These are phyloP conservation scores for Curvularia sp. DNA, from an alignment of 2,329 filamentous ascomycete genomes.

Conservation along the genomic window DNA sequence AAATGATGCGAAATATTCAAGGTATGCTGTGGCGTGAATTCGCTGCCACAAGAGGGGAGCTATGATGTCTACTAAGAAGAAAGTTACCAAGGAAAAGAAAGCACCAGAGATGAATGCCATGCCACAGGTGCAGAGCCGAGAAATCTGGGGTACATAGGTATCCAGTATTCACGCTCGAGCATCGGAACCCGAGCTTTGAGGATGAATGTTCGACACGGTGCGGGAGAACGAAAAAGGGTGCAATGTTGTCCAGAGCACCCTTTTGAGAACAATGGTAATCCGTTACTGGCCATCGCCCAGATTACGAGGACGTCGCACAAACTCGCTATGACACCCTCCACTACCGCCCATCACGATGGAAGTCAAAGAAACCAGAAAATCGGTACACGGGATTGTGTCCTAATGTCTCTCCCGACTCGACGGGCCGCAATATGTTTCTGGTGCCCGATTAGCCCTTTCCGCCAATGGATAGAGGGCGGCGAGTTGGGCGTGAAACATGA, in stretches of 20 bases:
- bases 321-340: background rate
- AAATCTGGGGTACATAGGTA: background rate
- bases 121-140: background rate
- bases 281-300: background rate
- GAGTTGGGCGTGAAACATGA: slow-evolving; percentile 29
- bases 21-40: background rate
- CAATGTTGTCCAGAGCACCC: background rate
- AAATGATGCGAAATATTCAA: background rate
- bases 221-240: background rate
- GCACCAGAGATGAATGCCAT: no score
- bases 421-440: slow-evolving; percentile 25
- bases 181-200: background rate
- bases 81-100: no score
- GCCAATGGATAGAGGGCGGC: slow-evolving; percentile 29
- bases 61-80: no score
- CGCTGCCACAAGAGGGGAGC: no score
- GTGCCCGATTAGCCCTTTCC: slow-evolving; percentile 14
- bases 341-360: no score
- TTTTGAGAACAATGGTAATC: background rate
- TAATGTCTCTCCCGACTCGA: slow-evolving; percentile 17
- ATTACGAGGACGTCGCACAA: background rate
- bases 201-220: background rate
- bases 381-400: slow-evolving; percentile 18
- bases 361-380: background rate
- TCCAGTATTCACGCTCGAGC: background rate